These are phyloP conservation scores for Prunus mira DNA, from an alignment of 306 rosid genomes.

Conservation along the genomic window DNA sequence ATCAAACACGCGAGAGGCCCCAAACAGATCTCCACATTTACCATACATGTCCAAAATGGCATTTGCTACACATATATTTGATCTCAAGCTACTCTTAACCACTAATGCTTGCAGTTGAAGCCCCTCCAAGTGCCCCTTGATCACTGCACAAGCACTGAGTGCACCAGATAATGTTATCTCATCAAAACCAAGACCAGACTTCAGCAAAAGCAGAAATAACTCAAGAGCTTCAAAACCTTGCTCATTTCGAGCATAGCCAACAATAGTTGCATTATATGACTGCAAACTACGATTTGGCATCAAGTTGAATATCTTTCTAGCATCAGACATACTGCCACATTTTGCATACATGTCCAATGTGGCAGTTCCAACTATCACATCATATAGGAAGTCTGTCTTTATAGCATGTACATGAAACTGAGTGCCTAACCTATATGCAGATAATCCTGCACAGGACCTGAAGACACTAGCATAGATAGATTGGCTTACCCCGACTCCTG, in stretches of 20 bases:
- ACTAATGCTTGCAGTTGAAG: background rate
- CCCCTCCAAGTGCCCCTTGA: background rate
- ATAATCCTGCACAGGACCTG: conserved; percentile 78
- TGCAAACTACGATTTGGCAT: conserved; percentile 54
- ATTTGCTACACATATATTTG: conserved; percentile 70
- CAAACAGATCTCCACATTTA: conserved; percentile 51
- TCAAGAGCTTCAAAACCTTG: conserved; percentile 57
- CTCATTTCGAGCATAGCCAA: conserved; percentile 51
- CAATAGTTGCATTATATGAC: conserved; percentile 72
- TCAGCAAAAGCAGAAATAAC: conserved; percentile 48
- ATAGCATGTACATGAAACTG: conserved; percentile 54
- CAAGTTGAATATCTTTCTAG: conserved; percentile 51
- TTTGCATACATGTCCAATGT: conserved; percentile 87
- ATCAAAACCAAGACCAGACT: conserved; percentile 50
- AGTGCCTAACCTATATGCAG: conserved; percentile 51
- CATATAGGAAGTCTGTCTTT: conserved; percentile 47
- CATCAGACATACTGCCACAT: conserved; percentile 56
- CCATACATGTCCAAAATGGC: conserved; percentile 80
- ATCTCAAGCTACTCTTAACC: conserved; percentile 9
- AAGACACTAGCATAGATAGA: conserved; percentile 76
- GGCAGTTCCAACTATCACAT: conserved; percentile 75
- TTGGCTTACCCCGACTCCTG: conserved; percentile 68
- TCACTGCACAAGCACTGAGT: background rate
- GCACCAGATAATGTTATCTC: background rate
- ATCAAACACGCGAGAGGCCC: background rate